Evolutionary conservation across 2,329 filamentous ascomycete species (phyloP).

Genomic region (Aspergillus sp.): DNA sequence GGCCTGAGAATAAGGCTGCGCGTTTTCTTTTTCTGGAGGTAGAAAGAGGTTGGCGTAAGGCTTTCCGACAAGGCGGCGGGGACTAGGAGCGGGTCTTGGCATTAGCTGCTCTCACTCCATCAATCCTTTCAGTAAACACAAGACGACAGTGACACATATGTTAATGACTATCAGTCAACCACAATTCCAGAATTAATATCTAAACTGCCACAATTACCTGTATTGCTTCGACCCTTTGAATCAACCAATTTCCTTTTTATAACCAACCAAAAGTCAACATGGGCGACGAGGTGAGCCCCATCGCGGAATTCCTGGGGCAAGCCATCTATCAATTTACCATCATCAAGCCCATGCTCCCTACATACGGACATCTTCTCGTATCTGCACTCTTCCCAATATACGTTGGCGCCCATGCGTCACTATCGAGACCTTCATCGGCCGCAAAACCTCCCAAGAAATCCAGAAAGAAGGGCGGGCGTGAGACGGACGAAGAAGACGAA

Average conservation of each 20-base stretch:
- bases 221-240: not conserved
- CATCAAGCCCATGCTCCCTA: constrained; percentile 43
- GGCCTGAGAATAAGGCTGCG: not conserved
- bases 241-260: not conserved
- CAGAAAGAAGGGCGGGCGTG: constrained; percentile 32
- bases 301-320: constrained; percentile 33
- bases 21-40: not conserved
- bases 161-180: too few species aligned
- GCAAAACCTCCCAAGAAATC: constrained; percentile 48
- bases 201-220: too few species aligned
- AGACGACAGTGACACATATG: not conserved
- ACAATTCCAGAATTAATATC: too few species aligned
- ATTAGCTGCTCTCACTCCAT: not conserved
- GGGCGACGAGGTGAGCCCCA: constrained; percentile 25
- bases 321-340: constrained; percentile 38
- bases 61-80: constrained; percentile 6
- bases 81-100: constrained; percentile 14
- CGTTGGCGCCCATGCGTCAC: constrained; percentile 72
- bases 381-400: constrained; percentile 77
- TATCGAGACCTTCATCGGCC: constrained; percentile 75
- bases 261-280: constrained; percentile 12
- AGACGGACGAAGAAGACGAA: constrained; percentile 34
- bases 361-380: constrained; percentile 54
- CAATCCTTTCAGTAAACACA: not conserved
- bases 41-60: not conserved